Base-by-base conservation (phyloP, 352 stramenopile species). In the Phytophthora syringae region DNA sequence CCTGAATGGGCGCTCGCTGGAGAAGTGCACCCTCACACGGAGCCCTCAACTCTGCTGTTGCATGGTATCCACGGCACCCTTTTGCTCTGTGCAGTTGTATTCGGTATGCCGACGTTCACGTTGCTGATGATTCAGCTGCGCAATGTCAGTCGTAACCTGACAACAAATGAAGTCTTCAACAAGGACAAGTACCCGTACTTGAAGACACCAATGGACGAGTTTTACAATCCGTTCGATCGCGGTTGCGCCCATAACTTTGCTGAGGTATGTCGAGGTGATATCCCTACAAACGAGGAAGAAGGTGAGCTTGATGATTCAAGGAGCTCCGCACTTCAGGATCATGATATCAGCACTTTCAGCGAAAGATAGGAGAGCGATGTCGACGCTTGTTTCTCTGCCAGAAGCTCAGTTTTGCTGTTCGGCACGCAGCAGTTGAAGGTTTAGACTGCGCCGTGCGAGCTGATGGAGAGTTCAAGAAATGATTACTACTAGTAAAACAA, bases 161-260 rank as follows among this genome's bases (percentile, higher is more conserved):
- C 86, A 16, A 93, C 85, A 28, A 95, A 95, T 64, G 86, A 95
- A 70, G 74, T 92, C n/a, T 93, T 95, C 64, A 95, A 95, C 67
- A 93, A 92, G 57, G 86, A 91, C 81, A 95, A 95, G 73, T 95
- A 95, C 52, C 66, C 79, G 49, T 94, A 94, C 62, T 53, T 95
- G 28, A 93, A 92, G 72, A 90, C 84, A 18, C 50, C 77, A n/a
- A 76, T 83, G 66, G 83, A 92, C 51, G 80, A 89, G 51, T 95
- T 93, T 70, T 76, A 80, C 52, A 95, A 93, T 54, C 86, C 86
- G 21, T 95, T 89, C 54, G 86, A 95, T 66, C 52, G 34, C 24
- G 86, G 86, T 12, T 84, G 84, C 39, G 50, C 44, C 25, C 54
- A 59, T 25, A 95, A 95, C 61, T 93, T 82, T 59, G 52, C 50